Percentiles rank a stretch among this genome's conserved stretches.
Evolutionary conservation across 352 stramenopile species (phyloP).

Genomic region (Chrysophaeum taylorii): DNA sequence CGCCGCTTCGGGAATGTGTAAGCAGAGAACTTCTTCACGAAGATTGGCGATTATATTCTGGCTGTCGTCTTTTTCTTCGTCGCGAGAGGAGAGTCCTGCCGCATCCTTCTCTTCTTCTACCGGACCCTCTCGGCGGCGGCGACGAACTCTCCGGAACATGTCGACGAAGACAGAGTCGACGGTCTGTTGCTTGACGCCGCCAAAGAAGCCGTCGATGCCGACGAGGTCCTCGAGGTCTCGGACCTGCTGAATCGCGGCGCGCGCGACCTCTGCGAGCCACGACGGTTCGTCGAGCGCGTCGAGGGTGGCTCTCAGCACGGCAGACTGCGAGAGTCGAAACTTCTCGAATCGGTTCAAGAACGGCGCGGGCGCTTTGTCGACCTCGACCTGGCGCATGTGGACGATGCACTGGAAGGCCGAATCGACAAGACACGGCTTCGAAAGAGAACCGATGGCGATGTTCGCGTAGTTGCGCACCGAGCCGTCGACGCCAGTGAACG

Average conservation of each 20-base stretch:
- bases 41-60: no score
- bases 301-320: slow-evolving; percentile 30
- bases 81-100: no score
- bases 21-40: no score
- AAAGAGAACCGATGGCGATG: slow-evolving; percentile 38
- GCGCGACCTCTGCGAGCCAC: slow-evolving; percentile 24
- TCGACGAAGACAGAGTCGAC: slow-evolving; percentile 34
- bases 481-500: slow-evolving; percentile 29
- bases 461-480: slow-evolving; percentile 33
- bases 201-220: slow-evolving; percentile 28
- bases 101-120: no score
- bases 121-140: no score
- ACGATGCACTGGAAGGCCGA: slow-evolving; percentile 37
- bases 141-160: no score
- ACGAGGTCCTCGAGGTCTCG: slow-evolving; percentile 24
- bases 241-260: slow-evolving; percentile 13
- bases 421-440: slow-evolving; percentile 31
- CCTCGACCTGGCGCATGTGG: slow-evolving; percentile 31
- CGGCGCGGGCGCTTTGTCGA: slow-evolving; percentile 31
- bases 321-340: slow-evolving; percentile 29
- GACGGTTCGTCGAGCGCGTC: slow-evolving; percentile 18
- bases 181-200: slow-evolving; percentile 32
- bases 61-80: no score
- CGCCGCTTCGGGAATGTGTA: no score
- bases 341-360: slow-evolving; percentile 44